Percentiles rank a stretch among this genome's conserved stretches.
Evolutionary conservation across 345 rosid genomes (phyloP).

Genomic region (Syzygium aromaticum): DNA sequence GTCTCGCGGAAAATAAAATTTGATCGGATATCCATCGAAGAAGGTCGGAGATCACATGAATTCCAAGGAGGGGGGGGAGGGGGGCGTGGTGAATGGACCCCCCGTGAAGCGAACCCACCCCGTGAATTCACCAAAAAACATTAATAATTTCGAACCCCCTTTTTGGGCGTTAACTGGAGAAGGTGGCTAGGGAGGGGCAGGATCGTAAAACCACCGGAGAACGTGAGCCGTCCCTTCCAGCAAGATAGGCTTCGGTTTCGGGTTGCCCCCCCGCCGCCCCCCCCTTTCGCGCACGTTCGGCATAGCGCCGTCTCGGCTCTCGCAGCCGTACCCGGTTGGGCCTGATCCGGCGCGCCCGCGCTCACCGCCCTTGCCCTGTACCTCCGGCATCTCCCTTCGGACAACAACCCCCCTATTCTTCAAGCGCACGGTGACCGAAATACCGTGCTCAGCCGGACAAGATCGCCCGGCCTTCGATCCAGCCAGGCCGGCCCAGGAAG

Average conservation of each 20-base stretch:
- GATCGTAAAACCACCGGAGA: not conserved
- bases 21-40: not conserved
- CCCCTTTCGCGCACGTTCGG: not conserved
- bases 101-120: not conserved
- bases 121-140: not conserved
- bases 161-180: not conserved
- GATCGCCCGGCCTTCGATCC: too few relatives aligned
- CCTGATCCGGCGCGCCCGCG: not conserved
- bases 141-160: not conserved
- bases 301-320: conserved; percentile 3
- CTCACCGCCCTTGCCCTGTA: not conserved
- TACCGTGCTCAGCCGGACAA: too few relatives aligned
- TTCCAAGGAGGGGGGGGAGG: not conserved
- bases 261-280: not conserved
- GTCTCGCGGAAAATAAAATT: not conserved
- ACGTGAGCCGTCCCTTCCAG: not conserved
- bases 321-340: not conserved
- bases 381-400: not conserved
- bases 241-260: not conserved
- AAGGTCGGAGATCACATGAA: conserved; percentile 1
- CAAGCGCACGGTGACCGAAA: not conserved
- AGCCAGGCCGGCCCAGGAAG: too few relatives aligned
- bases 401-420: too few relatives aligned
- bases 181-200: not conserved
- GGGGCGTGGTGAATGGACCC: not conserved